Evolutionary conservation across 805 yeast species (phyloP), one percentile per base, ranked within the genome.

Genomic region (Pichia heedii): DNA sequence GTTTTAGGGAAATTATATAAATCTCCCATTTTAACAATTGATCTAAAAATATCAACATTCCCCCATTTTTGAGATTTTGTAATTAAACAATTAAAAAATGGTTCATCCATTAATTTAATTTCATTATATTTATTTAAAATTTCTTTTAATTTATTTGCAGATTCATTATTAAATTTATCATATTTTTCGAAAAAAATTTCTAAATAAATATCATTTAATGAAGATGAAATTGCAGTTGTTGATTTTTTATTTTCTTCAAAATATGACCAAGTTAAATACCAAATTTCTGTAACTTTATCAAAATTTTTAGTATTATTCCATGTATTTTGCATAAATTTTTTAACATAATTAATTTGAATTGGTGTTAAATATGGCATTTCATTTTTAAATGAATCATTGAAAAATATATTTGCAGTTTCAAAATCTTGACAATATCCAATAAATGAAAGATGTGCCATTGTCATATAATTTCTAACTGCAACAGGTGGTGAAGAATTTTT

Each of bases 71-170:
- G 72, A 41, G 77, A 73, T 53, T 79, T 79, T 26, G 82, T 73
- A 43, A 86, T 68, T 37, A 84, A 69, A 41, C 85, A 81, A 60
- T 86, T 86, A 64, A 86, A 76, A 56, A 86, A 85, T n/a, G 86
- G 81, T 58, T 84, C 90, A 61, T 84, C 93, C 48, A 81, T 70
- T 16, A 70, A 67, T 52, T 75, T 78, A 47, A 77, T 67, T 33
- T 69, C 69, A 42, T 77, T 69, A 57, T 83, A 82, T 18, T 67
- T 60, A 18, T 70, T 61, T 43, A 84, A 75, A 40, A 82, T 60
- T 36, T 71, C 67, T 57, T 76, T 77, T 51, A 86, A 71, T 44
- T 71, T 68, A 37, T 57, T 56, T 45, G 80, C 71, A 6, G 88
- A 80, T 45, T 74, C 74, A 11, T 62, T 63, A 42, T 71, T 70